These are phyloP conservation scores for Wallacemonas collosoma DNA, from an alignment of 208 protist species.

Conservation along the genomic window DNA sequence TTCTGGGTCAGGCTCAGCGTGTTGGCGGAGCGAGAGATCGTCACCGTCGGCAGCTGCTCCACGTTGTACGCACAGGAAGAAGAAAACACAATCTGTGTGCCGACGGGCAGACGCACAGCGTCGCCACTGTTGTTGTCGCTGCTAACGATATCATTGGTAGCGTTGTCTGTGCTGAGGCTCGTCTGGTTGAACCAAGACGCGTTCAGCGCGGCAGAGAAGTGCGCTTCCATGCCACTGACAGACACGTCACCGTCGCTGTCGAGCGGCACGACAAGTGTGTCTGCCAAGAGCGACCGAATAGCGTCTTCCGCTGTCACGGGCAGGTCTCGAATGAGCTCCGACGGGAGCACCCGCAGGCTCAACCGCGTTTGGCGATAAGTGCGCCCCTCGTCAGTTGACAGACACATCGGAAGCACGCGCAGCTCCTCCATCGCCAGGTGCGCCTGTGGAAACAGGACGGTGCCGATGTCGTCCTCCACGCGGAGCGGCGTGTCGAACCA, in stretches of 20 bases:
- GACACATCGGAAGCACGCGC: constrained; percentile 36
- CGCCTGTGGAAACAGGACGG: constrained; percentile 52
- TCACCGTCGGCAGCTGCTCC: constrained; percentile 46
- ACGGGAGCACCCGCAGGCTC: constrained; percentile 37
- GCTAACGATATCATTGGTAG: neutral
- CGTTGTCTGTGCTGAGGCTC: neutral
- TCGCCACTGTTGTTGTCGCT: constrained; percentile 1
- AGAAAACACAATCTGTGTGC: constrained; percentile 53
- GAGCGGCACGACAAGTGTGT: constrained; percentile 62
- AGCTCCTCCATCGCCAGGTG: constrained; percentile 35
- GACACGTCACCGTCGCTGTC: constrained; percentile 49
- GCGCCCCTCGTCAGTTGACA: constrained; percentile 49
- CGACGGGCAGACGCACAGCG: constrained; percentile 27
- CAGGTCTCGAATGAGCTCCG: constrained; percentile 40
- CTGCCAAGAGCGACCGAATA: constrained; percentile 38
- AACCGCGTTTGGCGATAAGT: constrained; percentile 46
- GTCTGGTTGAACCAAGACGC: neutral
- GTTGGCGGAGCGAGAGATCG: constrained; percentile 30
- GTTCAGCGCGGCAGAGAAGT: neutral
- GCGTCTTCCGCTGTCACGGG: constrained; percentile 41
- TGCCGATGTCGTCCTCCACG: constrained; percentile 65
- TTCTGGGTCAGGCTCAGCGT: constrained; percentile 38
- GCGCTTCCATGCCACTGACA: constrained; percentile 24
- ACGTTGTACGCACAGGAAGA: constrained; percentile 48
- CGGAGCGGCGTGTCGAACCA: constrained; percentile 52